Base-by-base conservation (phyloP, 257 asterid species). In the Plantago elongata region DNA sequence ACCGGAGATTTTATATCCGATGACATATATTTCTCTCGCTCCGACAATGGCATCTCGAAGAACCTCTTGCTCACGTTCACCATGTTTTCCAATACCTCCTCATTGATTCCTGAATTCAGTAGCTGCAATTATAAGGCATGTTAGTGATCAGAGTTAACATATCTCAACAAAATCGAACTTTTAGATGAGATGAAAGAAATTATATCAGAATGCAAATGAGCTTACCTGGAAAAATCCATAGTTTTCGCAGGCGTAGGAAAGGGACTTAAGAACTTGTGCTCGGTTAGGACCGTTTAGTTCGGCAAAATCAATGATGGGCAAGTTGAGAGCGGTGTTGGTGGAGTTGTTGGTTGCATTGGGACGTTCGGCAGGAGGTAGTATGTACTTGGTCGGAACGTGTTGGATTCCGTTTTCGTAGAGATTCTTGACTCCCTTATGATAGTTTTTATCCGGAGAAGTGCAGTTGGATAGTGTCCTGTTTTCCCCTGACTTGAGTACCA, bases 221-320 rank as follows among this genome's bases (percentile, higher is more conserved):
- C 9, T 17, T 12, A 88, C 95, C 94, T 91, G 98, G n/a, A 91
- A 91, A 65, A 91, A 88, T 0, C 98, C 98, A 14, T 72, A 84
- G 68, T 73, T 82, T 68, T 85, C 69, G 51, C 96, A 85, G 56
- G 96, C 94, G 46, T 70, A 7, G 30, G 91, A 75, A 1, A 91
- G 88, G 22, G 94, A 74, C 3, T 75, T 7, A 9, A 91, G 87
- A 46, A 57, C 90, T 51, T 70, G 75, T 1, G 78, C 12, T 15
- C 96, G 69, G 57, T 79, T 76, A 16, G 90, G 80, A 3, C 98
- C 95, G 38, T 43, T 78, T 13, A 88, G 40, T 37, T 86, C 74
- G 2, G 90, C 79, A n/a, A 91, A 81, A 62, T 91, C 98, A 14
- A 91, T 81, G 52, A 88, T 30, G 14, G 98, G 98, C 6, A 91